phyloP scores from a whole-genome alignment of 2,329 filamentous ascomycete species.

The Aspergillus hiratsukae region DNA sequence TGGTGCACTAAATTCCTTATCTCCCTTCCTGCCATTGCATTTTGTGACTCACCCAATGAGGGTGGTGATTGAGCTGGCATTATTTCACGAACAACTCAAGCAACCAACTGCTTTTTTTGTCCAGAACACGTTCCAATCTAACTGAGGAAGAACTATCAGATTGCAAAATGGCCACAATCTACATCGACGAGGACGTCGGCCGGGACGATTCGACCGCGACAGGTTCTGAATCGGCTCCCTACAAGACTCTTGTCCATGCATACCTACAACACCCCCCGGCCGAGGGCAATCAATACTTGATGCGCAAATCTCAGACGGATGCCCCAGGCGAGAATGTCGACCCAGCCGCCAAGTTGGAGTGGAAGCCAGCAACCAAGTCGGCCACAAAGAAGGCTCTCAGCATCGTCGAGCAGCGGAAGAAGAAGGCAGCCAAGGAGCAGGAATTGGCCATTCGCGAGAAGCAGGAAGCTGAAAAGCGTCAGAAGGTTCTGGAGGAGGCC shows the following conservation, averaged over 20 bases:
- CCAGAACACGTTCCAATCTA: constrained; percentile 6
- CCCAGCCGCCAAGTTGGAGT: constrained; percentile 59
- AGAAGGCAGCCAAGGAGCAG: constrained; percentile 76
- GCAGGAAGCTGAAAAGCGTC: constrained; percentile 66
- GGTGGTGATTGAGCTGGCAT: background rate
- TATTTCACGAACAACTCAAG: background rate
- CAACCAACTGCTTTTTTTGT: background rate
- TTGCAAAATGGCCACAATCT: constrained; percentile 47
- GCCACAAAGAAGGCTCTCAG: constrained; percentile 80
- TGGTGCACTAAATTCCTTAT: background rate
- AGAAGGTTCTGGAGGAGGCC: constrained; percentile 71
- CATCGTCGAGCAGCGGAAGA: constrained; percentile 70
- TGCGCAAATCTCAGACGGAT: constrained; percentile 63
- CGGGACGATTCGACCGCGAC: constrained; percentile 62
- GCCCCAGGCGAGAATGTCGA: constrained; percentile 60
- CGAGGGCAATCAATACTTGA: constrained; percentile 60
- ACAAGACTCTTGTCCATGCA: constrained; percentile 74
- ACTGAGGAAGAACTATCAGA: background rate
- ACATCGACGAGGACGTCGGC: constrained; percentile 78
- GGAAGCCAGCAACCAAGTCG: constrained; percentile 79
- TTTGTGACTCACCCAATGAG: background rate
- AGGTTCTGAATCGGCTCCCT: constrained; percentile 69
- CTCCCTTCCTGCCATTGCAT: background rate
- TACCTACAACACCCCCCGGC: constrained; percentile 65
- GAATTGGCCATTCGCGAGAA: constrained; percentile 67